Base-by-base conservation (phyloP, 1,284 basidiomycete genomes). In the Xerocomus alliaceus region DNA sequence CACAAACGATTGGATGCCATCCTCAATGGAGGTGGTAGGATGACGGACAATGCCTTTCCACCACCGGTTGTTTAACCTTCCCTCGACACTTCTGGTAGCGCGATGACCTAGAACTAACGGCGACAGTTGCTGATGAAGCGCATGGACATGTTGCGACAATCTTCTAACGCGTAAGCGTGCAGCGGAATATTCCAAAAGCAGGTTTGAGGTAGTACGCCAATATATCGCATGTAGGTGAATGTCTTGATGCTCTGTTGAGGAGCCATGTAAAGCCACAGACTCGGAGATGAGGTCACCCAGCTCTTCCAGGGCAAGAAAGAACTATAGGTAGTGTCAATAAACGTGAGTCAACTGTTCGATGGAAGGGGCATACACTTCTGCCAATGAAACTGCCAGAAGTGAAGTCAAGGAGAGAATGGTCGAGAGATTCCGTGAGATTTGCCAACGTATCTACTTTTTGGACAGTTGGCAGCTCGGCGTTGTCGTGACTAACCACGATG, bases 121-220 rank as follows among this genome's bases (percentile, higher is more conserved):
- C 17, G 53, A 63, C 10, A 74, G 22, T 10, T 54, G 58, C 29
- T 26, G 64, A 26, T 65, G 73, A 7, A 71, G 49, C 7, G 49
- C 45, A 31, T 41, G 62, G 10, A 77, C 17, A 22, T 58, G 60
- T 42, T 57, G 60, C 18, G 63, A 52, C 4, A 76, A 18, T 35
- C 44, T 61, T 55, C 53, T 60, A 20, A 60, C 62, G 17, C 62
- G 76, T 12, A 58, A 63, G 37, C 72, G 71, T n/a, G 69, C 65
- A 34, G 73, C 71, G 9, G 73, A 74, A 55, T 76, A 77, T 59
- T 76, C 76, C 32, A 75, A 57, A n/a, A 77, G 67, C 17, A 75
- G 72, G 46, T 74, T 75, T 10, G 76, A 75, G 1, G 73, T 41
- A 5, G 71, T 73, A 37, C 73, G 76, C 64, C 64, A 73, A 54